Base-by-base conservation (phyloP, 177 flowering plant genomes). In the Viscum album region DNA sequence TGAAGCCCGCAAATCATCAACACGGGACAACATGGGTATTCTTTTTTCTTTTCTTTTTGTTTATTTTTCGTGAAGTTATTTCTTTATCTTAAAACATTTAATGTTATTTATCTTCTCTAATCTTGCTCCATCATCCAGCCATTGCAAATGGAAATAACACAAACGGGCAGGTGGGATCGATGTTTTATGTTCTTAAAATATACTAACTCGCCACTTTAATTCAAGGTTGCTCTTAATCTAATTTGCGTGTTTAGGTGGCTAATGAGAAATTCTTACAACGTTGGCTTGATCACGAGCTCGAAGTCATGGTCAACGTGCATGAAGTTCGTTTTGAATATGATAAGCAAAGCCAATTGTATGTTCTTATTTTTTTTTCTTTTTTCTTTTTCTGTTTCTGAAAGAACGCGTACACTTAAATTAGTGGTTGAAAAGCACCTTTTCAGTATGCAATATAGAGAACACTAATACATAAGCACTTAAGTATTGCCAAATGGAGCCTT, bases 231-330 rank as follows among this genome's bases (percentile, higher is more conserved):
- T 35, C 64, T 70, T 45, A 68, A 37, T 35, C 39, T 43, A 16
- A 54, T 28, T 56, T 71, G 28, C 66, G 64, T 76, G 19, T 74
- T 34, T 75, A 92, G 97, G 83, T n/a, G n/a, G n/a, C 70, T 74
- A 87, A 95, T 76, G 99, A 95, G 73, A 95, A 95, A 75, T 78
- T 89, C 70, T 83, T 95, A 63, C 97, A 88, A 71, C 86, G 93
- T 23, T 92, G 96, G 99, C 90, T 95, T 77, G 97, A 92, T 70
- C 96, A 95, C 75, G 99, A 95, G 86, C 86, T 95, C 29, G 99
- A 89, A 80, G 99, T 95, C 69, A 85, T 88, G 90, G 99, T 95
- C 75, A 90, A 95, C 75, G 94, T 92, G 75, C 99, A 92, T 77
- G 99, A 95, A 88, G 99, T 95, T 78, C 96, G 93, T 76, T 79